Base-by-base conservation (phyloP, 768 basidiomycete species). In the Agrocybe praecox region DNA sequence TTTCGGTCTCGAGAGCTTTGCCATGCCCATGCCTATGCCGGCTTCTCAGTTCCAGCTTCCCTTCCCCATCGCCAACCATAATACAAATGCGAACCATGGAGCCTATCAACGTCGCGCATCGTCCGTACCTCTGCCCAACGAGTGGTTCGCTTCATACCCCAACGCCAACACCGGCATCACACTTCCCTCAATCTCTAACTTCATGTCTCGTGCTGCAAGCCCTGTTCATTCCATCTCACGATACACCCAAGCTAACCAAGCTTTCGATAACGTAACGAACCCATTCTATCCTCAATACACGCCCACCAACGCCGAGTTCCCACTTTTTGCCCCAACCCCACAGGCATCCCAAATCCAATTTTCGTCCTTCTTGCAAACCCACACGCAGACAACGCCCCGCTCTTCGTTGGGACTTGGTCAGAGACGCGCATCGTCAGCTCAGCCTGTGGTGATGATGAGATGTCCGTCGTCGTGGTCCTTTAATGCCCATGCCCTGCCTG, bases 51-150 rank as follows among this genome's bases (percentile, higher is more conserved):
- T 45, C 15, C 52, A 34, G 40, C 19, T 22, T 22, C 34, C 22
- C 53, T 49, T 19, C 46, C 55, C 22, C 42, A 51, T 11, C 59
- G 56, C 7, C 60, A 40, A 14, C 12, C 36, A 40, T 3, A 3
- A 4, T 58, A 5, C 26, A 9, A 9, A 29, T 29, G 26, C 26
- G 9, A 29, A 29, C 9, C 9, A 29, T 29, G 3, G 56, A 61
- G 0, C 53, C 71, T 29, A 71, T 10, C 78, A 75, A 15, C 82
- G 86, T 53, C 79, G 87, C 1, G 76, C 86, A 1, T 88, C 86
- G 0, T 86, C 85, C 0, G 86, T 87, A 0, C 87, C 87, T 1
- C 80, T 86, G 9, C 83, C 83, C 0, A 80, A 80, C 81, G 2
- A 79, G 78, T 59, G 72, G 75, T 48, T 69, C 62, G n/a, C 40